Evolutionary conservation across 2,329 filamentous ascomycete genomes (phyloP).

Genomic region (Colletotrichum tropicicola): DNA sequence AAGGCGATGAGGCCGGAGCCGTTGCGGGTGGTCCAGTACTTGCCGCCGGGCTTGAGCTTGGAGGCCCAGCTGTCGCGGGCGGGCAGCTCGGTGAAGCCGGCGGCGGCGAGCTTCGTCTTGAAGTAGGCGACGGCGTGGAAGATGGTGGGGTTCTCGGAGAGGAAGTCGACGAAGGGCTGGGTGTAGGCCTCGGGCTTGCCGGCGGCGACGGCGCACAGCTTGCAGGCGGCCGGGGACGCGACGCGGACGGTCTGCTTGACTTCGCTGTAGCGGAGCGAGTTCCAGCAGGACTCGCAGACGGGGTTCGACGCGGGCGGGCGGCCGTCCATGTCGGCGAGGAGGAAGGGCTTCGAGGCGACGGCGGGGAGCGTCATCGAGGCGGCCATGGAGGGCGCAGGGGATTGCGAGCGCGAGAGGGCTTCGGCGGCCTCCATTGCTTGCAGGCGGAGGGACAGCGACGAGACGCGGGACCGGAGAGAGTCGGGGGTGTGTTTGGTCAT

Average conservation of each 20-base stretch:
- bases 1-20: conserved; percentile 88
- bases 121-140: conserved; percentile 91
- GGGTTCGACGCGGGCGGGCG: conserved; percentile 43
- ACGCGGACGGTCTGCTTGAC: conserved; percentile 21
- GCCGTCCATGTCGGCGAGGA: conserved; percentile 51
- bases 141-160: conserved; percentile 89
- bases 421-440: conserved; percentile 39
- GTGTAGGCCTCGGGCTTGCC: conserved; percentile 73
- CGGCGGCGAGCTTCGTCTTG: conserved; percentile 73
- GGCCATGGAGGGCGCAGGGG: conserved; percentile 37
- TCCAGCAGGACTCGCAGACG: conserved; percentile 32
- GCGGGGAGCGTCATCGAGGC: conserved; percentile 35
- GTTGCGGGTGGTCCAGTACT: conserved; percentile 90
- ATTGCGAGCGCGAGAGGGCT: conserved; percentile 24
- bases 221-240: conserved; percentile 39
- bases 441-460: conserved; percentile 55
- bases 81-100: conserved; percentile 81
- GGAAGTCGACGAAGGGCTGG: conserved; percentile 86
- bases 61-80: conserved; percentile 81
- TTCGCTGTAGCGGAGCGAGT: conserved; percentile 27
- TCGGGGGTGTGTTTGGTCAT: conserved; percentile 58
- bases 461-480: conserved; percentile 52
- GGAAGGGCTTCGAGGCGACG: conserved; percentile 51
- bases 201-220: conserved; percentile 47
- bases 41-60: conserved; percentile 80